phyloP scores from a whole-genome alignment of 495 filamentous ascomycete genomes.

The Neurospora discreta region DNA sequence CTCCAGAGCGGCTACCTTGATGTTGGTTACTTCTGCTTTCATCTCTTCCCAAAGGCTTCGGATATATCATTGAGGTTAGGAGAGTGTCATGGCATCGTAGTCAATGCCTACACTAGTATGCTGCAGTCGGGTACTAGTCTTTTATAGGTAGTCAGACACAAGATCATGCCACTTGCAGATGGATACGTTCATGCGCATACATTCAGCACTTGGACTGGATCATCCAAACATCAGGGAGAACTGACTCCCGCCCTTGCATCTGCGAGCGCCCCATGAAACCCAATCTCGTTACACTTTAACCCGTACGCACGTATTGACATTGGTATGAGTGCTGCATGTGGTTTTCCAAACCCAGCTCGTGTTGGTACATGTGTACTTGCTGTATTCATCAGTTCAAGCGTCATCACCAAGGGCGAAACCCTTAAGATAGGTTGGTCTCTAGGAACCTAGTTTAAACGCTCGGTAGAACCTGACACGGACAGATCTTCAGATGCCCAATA shows the following conservation, averaged over 20 bases:
- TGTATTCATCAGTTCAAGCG: neutral
- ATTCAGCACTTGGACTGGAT: neutral
- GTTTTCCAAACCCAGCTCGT: neutral
- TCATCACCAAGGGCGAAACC: neutral
- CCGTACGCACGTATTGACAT: neutral
- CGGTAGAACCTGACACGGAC: neutral
- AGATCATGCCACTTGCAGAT: neutral
- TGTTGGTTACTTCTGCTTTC: neutral
- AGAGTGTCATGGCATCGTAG: neutral
- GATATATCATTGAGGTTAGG: neutral
- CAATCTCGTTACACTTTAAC: neutral
- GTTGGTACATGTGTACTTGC: neutral
- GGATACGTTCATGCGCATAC: neutral
- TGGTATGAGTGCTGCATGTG: neutral
- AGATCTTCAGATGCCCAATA: neutral
- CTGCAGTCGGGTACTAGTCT: too few relatives aligned
- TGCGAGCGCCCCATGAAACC: neutral
- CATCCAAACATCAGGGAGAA: neutral
- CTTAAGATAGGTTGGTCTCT: neutral
- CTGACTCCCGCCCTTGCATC: neutral
- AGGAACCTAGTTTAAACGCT: neutral
- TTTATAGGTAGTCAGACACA: neutral
- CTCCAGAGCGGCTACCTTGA: neutral
- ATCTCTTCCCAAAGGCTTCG: neutral
- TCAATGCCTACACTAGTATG: too few relatives aligned